Base-by-base conservation (phyloP, 257 asterid species). In the Solanum chmielewskii region DNA sequence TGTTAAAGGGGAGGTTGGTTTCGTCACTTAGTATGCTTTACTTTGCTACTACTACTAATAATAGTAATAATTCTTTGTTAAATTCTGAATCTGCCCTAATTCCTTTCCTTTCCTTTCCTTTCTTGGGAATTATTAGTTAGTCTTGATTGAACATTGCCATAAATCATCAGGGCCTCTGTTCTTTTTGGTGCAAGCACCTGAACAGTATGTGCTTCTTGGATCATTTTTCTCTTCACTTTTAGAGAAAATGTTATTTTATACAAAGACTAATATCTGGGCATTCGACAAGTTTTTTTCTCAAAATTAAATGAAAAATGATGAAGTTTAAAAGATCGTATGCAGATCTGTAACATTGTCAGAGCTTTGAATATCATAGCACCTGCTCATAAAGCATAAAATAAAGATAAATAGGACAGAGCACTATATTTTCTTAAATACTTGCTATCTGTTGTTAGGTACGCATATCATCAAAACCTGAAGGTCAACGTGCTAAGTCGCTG, bases 381-480 rank as follows among this genome's bases (percentile, higher is more conserved):
- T 41, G 81, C 29, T 73, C 81, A 37, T 37, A 20, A 73, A 73
- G 29, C 16, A 35, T 35, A 73, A 31, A 71, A 35, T 35, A 20
- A 71, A 18, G 16, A 71, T 71, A 33, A 18, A 73, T 35, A 20
- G 13, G 35, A 41, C 4, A 15, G 59, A 76, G 49, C 59, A 76
- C 64, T 56, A 33, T 23, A 33, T 85, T 27, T 89, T 83, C 27
- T 85, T 85, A 85, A 90, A 27, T 31, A 41, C 74, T 81, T 37
- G 78, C 85, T 78, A 49, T 86, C 74, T 88, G 76, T 70, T 62
- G 87, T 81, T 93, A 97, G 99, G 92, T 93, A 82, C 98, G 99
- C 29, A 91, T 96, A 92, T 97, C 96, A 86, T 86, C 95, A 81
- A 96, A 96, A 88, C 94, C 98, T 73, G 94, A 93, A 90, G 98